phyloP scores from a whole-genome alignment of 192 early-diverging fungal species.

The Spinellus fusiger region DNA sequence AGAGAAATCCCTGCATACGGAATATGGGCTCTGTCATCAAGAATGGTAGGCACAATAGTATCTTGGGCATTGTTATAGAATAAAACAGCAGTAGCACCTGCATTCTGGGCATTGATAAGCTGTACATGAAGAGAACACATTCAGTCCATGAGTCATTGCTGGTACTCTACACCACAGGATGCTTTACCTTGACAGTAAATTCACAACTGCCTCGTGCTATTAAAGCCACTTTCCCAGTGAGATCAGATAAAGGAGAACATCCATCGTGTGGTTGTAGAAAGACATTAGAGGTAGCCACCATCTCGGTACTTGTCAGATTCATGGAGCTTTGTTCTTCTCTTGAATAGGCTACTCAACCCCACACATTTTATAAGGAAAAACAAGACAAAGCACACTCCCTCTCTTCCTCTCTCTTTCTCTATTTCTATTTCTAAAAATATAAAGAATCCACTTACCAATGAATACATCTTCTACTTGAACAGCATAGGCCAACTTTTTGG shows the following conservation, averaged over 20 bases:
- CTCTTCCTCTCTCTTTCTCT: constrained; percentile 3
- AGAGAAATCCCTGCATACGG: constrained; percentile 34
- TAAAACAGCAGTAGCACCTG: constrained; percentile 46
- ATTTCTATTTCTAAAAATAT: constrained; percentile 12
- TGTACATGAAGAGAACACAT: neutral
- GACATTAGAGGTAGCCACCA: constrained; percentile 29
- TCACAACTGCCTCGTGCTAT: constrained; percentile 41
- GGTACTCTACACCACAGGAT: neutral
- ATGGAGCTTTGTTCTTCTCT: constrained; percentile 8
- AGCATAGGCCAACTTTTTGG: constrained; percentile 17
- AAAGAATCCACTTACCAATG: constrained; percentile 26
- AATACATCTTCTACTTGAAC: constrained; percentile 1
- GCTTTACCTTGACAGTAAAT: constrained; percentile 35
- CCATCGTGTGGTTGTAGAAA: constrained; percentile 40
- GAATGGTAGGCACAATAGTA: constrained; percentile 17
- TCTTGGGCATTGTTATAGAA: constrained; percentile 41
- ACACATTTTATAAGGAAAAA: no score
- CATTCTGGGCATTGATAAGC: constrained; percentile 27
- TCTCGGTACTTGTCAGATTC: constrained; percentile 27
- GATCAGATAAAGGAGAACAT: constrained; percentile 27
- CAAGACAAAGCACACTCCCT: no score
- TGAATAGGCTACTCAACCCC: constrained; percentile 27
- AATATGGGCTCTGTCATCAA: constrained; percentile 23
- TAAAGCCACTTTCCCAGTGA: constrained; percentile 38
- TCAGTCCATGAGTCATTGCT: neutral